Percentiles rank a stretch among this genome's conserved stretches.
Evolutionary conservation across 305 asterid species (phyloP).

Genomic region (Fraxinus sp.): DNA sequence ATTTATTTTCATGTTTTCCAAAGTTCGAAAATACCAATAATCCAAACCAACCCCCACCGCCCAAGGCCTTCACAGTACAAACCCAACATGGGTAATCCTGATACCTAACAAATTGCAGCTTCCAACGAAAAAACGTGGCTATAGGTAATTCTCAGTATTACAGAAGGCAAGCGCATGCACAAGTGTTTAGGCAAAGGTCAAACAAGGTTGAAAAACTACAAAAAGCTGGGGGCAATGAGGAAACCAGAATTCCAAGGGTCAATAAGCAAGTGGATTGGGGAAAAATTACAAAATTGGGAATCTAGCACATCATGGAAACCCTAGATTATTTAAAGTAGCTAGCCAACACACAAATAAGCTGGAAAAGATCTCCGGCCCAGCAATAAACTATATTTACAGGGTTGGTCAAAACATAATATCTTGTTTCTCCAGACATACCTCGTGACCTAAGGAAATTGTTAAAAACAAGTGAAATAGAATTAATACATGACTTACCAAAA

Average conservation of each 20-base stretch:
- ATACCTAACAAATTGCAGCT: background rate
- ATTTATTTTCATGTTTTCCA: background rate
- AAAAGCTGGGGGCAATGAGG: background rate
- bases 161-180: background rate
- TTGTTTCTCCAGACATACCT: background rate
- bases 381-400: background rate
- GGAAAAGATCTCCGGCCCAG: background rate
- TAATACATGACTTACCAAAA: background rate
- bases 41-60: background rate
- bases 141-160: background rate
- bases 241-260: background rate
- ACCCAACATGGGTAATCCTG: background rate
- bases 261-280: background rate
- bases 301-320: background rate
- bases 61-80: background rate
- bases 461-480: background rate
- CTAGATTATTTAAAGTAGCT: background rate
- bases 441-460: background rate
- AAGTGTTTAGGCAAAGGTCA: background rate
- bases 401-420: background rate
- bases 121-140: background rate
- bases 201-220: background rate
- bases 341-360: background rate
- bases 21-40: background rate
- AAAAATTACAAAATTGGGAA: background rate